Percentiles rank a stretch among this genome's conserved stretches.
Evolutionary conservation across 495 filamentous ascomycete genomes (phyloP).

Genomic region (Sporormia fimetaria): DNA sequence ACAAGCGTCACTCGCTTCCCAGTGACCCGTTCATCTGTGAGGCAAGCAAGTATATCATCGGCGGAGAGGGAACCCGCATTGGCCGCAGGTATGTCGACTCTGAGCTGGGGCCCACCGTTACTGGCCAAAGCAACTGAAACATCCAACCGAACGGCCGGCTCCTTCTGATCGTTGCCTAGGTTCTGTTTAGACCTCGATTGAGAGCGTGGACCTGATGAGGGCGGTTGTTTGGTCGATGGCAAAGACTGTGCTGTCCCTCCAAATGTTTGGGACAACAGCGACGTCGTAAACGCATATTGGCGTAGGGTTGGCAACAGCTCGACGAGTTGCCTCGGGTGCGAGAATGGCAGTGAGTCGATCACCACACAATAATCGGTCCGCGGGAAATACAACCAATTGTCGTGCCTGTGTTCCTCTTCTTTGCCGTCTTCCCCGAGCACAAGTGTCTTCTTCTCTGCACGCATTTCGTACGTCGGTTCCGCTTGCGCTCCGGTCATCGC

Average conservation of each 20-base stretch:
- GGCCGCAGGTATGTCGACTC: no score
- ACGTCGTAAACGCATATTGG: conserved; percentile 30
- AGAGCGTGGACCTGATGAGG: background rate
- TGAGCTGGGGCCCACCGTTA: no score
- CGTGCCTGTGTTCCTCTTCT: conserved; percentile 43
- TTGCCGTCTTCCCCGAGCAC: conserved; percentile 33
- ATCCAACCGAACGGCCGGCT: no score
- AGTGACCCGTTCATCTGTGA: background rate
- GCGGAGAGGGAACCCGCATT: conserved; percentile 5
- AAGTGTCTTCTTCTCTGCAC: conserved; percentile 29
- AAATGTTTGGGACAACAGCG: conserved; percentile 24
- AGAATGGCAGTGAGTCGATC: conserved; percentile 65
- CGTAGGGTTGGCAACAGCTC: conserved; percentile 52
- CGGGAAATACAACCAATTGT: conserved; percentile 58
- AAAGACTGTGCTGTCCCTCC: background rate
- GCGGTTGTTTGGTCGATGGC: background rate
- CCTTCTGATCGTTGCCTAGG: no score
- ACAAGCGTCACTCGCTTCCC: conserved; percentile 6
- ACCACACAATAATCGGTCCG: conserved; percentile 57
- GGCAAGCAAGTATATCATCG: background rate
- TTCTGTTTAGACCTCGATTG: background rate
- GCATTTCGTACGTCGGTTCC: conserved; percentile 31
- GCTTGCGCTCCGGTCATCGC: conserved; percentile 33
- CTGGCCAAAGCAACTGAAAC: no score
- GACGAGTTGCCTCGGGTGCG: conserved; percentile 75